A percentile compares a stretch with the other conserved stretches of the same genome.
phyloP scores from a whole-genome alignment of 2,329 filamentous ascomycete species.

The Aspergillus clavatus region DNA sequence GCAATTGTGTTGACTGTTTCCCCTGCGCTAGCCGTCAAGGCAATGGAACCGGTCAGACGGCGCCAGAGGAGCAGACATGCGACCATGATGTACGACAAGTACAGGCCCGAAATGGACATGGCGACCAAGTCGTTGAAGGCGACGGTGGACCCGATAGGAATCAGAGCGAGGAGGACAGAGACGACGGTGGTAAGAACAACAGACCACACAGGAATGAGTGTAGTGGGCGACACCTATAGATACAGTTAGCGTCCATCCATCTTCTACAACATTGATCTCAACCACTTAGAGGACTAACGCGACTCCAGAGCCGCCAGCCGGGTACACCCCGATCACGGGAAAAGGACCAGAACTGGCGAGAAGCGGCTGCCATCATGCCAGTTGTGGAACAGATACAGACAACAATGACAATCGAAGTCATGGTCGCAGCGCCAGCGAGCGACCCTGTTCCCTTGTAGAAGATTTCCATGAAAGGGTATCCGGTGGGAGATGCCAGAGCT shows the following conservation, averaged over 20 bases:
- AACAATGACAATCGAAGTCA: constrained; percentile 31
- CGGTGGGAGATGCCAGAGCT: constrained; percentile 29
- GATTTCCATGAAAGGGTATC: constrained; percentile 35
- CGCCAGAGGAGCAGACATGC: constrained; percentile 42
- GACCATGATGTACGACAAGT: constrained; percentile 48
- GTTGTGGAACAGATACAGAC: constrained; percentile 28
- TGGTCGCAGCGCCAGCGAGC: constrained; percentile 25
- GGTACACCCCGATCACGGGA: constrained; percentile 35
- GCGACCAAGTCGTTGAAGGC: constrained; percentile 50
- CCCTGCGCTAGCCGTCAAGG: constrained; percentile 25
- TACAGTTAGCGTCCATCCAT: neutral
- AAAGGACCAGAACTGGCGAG: constrained; percentile 35
- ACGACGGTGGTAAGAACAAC: constrained; percentile 24
- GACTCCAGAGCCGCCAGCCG: constrained; percentile 22
- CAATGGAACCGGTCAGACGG: constrained; percentile 31
- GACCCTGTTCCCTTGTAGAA: constrained; percentile 46
- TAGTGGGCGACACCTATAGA: constrained; percentile 2
- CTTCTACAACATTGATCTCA: neutral
- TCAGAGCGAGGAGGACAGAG: constrained; percentile 40
- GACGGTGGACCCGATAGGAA: constrained; percentile 48
- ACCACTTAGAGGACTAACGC: constrained; percentile 14
- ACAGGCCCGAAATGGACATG: constrained; percentile 42
- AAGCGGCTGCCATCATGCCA: constrained; percentile 30
- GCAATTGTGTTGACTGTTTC: constrained; percentile 20
- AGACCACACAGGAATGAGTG: constrained; percentile 24